Evolutionary conservation across 768 basidiomycete genomes (phyloP), one percentile per base, ranked within the genome.

Genomic region (Serpula lacrymans): DNA sequence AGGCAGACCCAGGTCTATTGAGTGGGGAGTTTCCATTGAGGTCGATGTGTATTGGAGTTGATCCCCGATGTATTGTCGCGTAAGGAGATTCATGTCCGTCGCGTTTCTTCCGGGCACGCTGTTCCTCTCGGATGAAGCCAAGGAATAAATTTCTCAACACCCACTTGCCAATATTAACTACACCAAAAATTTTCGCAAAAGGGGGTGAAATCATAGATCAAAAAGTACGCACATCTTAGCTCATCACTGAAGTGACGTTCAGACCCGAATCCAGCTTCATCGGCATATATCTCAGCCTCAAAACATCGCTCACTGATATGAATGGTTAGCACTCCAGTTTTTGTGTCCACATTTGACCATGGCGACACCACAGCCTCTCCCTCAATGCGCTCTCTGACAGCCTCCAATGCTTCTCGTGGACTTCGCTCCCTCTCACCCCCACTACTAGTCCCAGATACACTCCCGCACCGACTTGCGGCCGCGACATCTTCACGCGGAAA

Each of bases 141-240:
- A 79, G 57, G 61, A 95, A 96, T 11, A 96, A 64, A 57, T 94
- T 95, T 21, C 84, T 75, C 16, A 95, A 62, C 1, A 90, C 78
- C 89, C 91, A 94, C 65, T 89, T 94, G 1, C 90, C 93, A 32
- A 95, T 69, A 58, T 94, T 95, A 49, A 95, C 93, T 96, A 47
- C 24, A 32, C 14, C 37, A 25, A 37, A 24, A 20, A 26, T 5
- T 10, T 24, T 21, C n/a, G 23, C 24, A 41, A 45, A 45, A 26
- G 41, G 24, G 20, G 34, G 17, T 21, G n/a, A n/a, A n/a, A n/a
- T n/a, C n/a, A n/a, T n/a, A n/a, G n/a, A n/a, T n/a, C n/a, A n/a
- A 38, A 37, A 28, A 21, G 14, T 28, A 76, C 86, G 57, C 51
- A 92, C 95, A 54, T 60, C 93, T 80, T 12, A 80, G 70, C 53